Base-by-base conservation (phyloP, 176 grass and related monocot genomes). In the Aegilops longissima region DNA sequence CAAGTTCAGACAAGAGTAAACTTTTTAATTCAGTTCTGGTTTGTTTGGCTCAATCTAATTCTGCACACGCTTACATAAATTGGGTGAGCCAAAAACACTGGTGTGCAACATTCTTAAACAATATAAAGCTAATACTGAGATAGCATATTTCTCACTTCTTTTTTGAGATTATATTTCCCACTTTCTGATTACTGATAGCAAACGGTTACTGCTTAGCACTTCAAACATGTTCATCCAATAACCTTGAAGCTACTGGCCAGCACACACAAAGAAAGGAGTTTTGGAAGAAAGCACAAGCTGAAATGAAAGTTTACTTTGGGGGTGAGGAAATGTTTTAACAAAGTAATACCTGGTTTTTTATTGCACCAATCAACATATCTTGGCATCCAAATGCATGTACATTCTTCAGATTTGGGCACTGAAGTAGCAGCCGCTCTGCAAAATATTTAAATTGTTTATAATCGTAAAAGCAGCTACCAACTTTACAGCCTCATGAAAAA, bases 301-400 rank as follows among this genome's bases (percentile, higher is more conserved):
- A 84, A 73, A 79, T 1, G 47, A 69, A 86, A 76, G 58, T 73
- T 45, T 17, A 81, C 21, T 64, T 64, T 27, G 39, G 36, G 38
- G 34, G 35, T 40, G 40, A 86, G 3, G 3, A 83, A 87, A 81
- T 29, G 9, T 39, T 35, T 63, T 76, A 45, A 29, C 52, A 67
- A 83, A 85, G 66, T 44, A 70, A 51, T 88, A 99, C 97, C 97
- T 99, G 97, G 64, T 93, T 99, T 91, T 78, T 92, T 16, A 99
- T 99, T 85, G 97, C 97, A 74, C 97, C 92, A 63, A 94, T 90
- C 78, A 99, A 80, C 94, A 94, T 93, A 62, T 96, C 94, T 89
- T 96, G 90, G 78, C 97, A 99, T 35, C 94, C 97, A 39, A 90
- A 93, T 88, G 90, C 97, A 94, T 94, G 90, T 31, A 99, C 82